Conservation (phyloP, 148 eudicot species). For the Pouteria glomerata region DNA sequence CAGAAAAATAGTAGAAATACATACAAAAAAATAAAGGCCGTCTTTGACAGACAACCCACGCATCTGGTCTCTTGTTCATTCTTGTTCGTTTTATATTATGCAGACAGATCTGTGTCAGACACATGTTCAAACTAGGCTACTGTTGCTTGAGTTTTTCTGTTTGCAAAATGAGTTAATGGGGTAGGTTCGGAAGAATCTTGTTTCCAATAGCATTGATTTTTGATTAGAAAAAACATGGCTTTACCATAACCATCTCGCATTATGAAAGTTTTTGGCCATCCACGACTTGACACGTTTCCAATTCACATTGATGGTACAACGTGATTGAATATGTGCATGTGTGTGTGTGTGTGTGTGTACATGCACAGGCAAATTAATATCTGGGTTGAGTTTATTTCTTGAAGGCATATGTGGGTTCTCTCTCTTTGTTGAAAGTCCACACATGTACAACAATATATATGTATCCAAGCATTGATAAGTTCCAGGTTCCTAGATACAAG, state of each 20-base stretch:
- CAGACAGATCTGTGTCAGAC: neutral
- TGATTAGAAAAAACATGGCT: neutral
- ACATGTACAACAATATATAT: neutral
- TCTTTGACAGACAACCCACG: too few relatives aligned
- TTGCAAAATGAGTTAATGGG: neutral
- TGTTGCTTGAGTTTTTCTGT: neutral
- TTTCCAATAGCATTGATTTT: neutral
- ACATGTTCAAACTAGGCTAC: neutral
- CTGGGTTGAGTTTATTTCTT: neutral
- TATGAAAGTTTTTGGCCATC: neutral
- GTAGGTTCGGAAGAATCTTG: neutral
- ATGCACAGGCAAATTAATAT: neutral
- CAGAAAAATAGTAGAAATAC: neutral
- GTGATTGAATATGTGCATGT: neutral
- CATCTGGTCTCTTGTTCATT: neutral
- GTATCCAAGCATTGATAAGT: neutral
- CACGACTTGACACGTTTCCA: neutral
- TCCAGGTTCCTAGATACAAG: neutral
- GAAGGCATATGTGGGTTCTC: neutral
- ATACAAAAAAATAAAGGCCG: neutral
- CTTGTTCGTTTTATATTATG: neutral
- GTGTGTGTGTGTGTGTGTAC: neutral
- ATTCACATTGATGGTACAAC: neutral
- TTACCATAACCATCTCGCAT: neutral
- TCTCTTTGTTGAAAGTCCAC: neutral